These are phyloP conservation scores for Populus hybrid DNA, from an alignment of 441 rosid genomes.

Conservation along the genomic window DNA sequence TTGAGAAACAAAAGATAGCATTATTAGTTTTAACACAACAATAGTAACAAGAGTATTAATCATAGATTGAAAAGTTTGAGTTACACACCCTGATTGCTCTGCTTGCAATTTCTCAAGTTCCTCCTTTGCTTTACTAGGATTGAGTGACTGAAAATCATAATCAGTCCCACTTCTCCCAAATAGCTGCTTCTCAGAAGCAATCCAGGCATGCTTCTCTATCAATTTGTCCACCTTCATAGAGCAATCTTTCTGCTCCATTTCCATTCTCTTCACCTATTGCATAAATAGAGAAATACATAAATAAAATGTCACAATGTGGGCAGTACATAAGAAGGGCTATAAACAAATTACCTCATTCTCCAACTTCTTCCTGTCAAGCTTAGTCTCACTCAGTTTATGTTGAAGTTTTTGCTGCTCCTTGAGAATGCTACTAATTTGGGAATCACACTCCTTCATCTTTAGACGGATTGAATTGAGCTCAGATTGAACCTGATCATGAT, in stretches of 20 bases:
- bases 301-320: conserved; percentile 13
- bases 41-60: not conserved
- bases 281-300: conserved; percentile 3
- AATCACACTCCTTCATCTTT: conserved; percentile 94
- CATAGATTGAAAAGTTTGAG: not conserved
- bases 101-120: conserved; percentile 85
- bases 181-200: conserved; percentile 84
- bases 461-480: conserved; percentile 65
- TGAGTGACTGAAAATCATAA: conserved; percentile 79
- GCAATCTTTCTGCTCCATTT: conserved; percentile 89
- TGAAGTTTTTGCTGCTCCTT: conserved; percentile 73
- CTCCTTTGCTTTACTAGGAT: conserved; percentile 72
- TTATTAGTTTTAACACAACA: not conserved
- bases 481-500: conserved; percentile 62
- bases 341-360: conserved; percentile 54
- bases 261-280: conserved; percentile 80
- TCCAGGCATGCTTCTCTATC: conserved; percentile 96
- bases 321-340: not conserved
- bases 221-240: conserved; percentile 78
- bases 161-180: conserved; percentile 96
- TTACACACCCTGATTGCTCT: conserved; percentile 77
- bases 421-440: conserved; percentile 69
- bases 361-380: conserved; percentile 48
- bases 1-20: not conserved
- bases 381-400: conserved; percentile 65